Evolutionary conservation across 306 rosid species (phyloP).

Genomic region (Mimosa pudica): DNA sequence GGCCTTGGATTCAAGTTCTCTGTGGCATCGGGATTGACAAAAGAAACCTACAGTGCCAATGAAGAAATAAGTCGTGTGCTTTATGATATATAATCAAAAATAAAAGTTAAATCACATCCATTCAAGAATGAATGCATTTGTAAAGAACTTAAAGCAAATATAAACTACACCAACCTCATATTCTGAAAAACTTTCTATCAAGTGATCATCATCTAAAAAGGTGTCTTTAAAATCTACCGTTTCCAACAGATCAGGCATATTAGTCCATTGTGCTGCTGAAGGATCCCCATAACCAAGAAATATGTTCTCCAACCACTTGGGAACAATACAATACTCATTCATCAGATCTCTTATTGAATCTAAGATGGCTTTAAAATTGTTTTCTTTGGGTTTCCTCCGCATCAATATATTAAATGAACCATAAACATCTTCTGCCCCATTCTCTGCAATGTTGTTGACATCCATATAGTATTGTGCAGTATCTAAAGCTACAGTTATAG

Average conservation of each 20-base stretch:
- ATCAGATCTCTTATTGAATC: constrained; percentile 95
- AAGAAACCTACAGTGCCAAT: constrained; percentile 63
- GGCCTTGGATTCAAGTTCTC: constrained; percentile 68
- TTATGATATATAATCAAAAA: constrained; percentile 21
- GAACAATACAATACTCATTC: constrained; percentile 98
- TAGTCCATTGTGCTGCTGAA: constrained; percentile 97
- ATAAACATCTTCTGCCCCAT: constrained; percentile 90
- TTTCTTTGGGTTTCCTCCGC: constrained; percentile 99
- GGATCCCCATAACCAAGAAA: constrained; percentile 97
- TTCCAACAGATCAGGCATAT: constrained; percentile 91
- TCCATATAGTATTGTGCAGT: constrained; percentile 99
- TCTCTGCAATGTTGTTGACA: constrained; percentile 85
- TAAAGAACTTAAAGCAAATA: constrained; percentile 21
- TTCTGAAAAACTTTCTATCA: constrained; percentile 71
- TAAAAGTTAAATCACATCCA: constrained; percentile 22
- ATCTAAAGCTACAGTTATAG: constrained; percentile 94
- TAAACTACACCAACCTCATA: constrained; percentile 61
- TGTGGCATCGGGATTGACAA: constrained; percentile 59
- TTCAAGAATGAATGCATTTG: constrained; percentile 15
- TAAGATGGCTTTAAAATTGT: constrained; percentile 95
- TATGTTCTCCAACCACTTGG: constrained; percentile 89
- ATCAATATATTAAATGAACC: constrained; percentile 86
- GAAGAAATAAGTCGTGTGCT: constrained; percentile 33
- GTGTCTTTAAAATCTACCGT: constrained; percentile 96
- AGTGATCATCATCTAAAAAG: constrained; percentile 79